Conservation (phyloP, 768 basidiomycete genomes). For the Pleurotus platypus region DNA sequence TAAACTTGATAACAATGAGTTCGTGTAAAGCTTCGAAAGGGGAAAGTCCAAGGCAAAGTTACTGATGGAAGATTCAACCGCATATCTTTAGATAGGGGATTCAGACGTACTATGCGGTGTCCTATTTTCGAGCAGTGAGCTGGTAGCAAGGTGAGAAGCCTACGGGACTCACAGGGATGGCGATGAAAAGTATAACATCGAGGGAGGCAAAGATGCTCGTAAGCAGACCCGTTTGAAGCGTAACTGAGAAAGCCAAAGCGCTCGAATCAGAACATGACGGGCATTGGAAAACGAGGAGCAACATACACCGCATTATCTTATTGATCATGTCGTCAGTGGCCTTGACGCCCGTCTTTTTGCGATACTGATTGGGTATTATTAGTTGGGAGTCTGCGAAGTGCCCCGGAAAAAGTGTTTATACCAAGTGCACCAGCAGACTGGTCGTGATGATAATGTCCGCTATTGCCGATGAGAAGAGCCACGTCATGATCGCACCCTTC, state of each 20-base stretch:
- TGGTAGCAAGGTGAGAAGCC: not conserved
- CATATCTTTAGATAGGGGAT: not conserved
- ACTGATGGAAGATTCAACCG: constrained; percentile 8
- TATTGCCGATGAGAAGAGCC: constrained; percentile 30
- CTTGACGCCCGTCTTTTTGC: constrained; percentile 28
- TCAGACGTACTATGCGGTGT: constrained; percentile 1
- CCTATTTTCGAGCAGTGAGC: not conserved
- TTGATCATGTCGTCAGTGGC: constrained; percentile 34
- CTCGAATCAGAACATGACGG: too few species aligned
- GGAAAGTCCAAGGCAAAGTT: constrained; percentile 27
- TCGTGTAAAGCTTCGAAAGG: constrained; percentile 27
- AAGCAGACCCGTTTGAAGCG: constrained; percentile 34
- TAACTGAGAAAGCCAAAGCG: constrained; percentile 20
- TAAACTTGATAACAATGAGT: constrained; percentile 17
- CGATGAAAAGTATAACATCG: constrained; percentile 21
- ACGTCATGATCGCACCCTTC: constrained; percentile 17
- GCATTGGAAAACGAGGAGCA: too few species aligned
- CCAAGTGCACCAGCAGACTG: constrained; percentile 28
- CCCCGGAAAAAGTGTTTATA: constrained; percentile 12
- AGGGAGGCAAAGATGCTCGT: constrained; percentile 32
- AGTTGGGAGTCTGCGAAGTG: too few species aligned
- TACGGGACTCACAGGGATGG: constrained; percentile 8
- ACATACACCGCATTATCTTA: constrained; percentile 28
- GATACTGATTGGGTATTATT: constrained; percentile 16
- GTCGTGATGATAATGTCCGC: constrained; percentile 12